Percentiles rank a stretch among this genome's conserved stretches.
Evolutionary conservation across 306 rosid species (phyloP).

Genomic region (Cyamopsis tetragonoloba): DNA sequence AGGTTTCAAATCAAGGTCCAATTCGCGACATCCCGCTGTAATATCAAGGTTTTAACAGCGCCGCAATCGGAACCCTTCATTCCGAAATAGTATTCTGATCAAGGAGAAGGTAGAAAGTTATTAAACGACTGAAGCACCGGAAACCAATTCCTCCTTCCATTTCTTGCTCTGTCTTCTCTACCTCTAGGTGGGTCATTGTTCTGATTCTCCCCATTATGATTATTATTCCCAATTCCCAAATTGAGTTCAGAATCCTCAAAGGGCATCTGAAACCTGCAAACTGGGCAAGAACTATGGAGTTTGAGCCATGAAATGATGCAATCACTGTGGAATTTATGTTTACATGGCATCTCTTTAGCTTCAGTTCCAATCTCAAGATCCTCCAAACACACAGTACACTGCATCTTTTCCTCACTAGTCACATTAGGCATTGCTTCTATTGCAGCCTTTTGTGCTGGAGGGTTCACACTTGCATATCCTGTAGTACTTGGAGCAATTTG

Average conservation of each 20-base stretch:
- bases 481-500: conserved; percentile 58
- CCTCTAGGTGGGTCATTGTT: conserved; percentile 27
- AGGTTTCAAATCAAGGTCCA: neutral
- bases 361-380: conserved; percentile 56
- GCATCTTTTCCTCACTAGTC: conserved; percentile 44
- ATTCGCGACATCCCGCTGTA: too few species aligned
- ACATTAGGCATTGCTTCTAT: conserved; percentile 64
- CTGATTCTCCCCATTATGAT: conserved; percentile 10
- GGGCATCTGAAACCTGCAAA: conserved; percentile 77
- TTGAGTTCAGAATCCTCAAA: conserved; percentile 41
- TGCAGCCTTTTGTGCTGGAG: conserved; percentile 66
- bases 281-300: conserved; percentile 79
- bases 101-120: conserved; percentile 54
- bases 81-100: conserved; percentile 22
- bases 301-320: conserved; percentile 80
- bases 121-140: conserved; percentile 56
- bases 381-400: conserved; percentile 74
- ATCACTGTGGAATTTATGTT: conserved; percentile 60
- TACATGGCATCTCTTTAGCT: conserved; percentile 84
- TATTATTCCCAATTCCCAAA: conserved; percentile 3
- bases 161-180: conserved; percentile 39
- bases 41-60: too few species aligned
- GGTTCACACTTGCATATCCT: conserved; percentile 60
- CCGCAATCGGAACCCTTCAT: too few species aligned
- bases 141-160: conserved; percentile 62